Evolutionary conservation across 257 asterid species (phyloP), one percentile per base, ranked within the genome.

Genomic region (Salvia splendens): DNA sequence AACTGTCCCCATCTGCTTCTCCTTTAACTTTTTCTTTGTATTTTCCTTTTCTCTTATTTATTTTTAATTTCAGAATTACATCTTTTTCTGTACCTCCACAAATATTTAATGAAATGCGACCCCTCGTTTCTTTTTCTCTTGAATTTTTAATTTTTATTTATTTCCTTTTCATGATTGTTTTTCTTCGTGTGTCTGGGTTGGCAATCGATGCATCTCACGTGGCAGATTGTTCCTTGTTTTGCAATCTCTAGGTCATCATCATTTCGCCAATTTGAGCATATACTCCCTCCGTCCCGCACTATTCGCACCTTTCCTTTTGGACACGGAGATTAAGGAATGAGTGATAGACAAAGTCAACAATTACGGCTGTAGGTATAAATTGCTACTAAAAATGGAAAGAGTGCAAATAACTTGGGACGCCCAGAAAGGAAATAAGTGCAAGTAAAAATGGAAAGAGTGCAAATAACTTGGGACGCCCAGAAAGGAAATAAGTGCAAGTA

Each of bases 1-100:
- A 33, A 53, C 77, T 55, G 79, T 70, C 74, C 79, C 77, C 66
- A 65, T 78, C 80, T 73, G 69, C 55, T 57, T 73, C 24, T 12
- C 45, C 77, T 65, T 78, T 75, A 70, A 65, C 66, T 74, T 78
- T 78, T 3, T 49, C 68, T 55, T 67, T 61, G 7, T 17, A 8
- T 20, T 6, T 40, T 41, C 11, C 45, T 49, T 36, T 12, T 57
- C 4, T 51, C 33, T 24, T 56, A 11, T 12, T 12, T 35, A 53
- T 63, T 65, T 70, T 45, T 8, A 20, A 7, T 46, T 47, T 61
- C 6, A n/a, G 8, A 47, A 62, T 40, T 71, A 5, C 28, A 38
- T 43, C 28, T 33, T 67, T 36, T 67, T 5, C 24, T 36, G 9
- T 35, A 45, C 15, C 36, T 47, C 57, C 51, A 38, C 5, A 15